Evolutionary conservation across 2,329 filamentous ascomycete species (phyloP), one percentile per base, ranked within the genome.

Genomic region (Fusarium citri): DNA sequence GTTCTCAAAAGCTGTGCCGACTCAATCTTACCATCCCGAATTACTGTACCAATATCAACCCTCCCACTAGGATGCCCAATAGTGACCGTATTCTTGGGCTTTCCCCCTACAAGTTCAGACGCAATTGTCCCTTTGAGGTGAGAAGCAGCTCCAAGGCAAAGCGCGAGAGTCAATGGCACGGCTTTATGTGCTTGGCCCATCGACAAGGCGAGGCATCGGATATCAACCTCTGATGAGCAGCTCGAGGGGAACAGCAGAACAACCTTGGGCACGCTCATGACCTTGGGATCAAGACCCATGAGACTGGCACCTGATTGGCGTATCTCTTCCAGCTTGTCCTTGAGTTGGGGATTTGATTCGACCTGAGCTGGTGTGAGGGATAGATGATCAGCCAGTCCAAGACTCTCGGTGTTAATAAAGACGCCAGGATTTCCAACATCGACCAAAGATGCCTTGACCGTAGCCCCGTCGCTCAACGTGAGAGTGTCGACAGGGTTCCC

Each of bases 391-490:
- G 79, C 83, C 1, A 78, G 30, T n/a, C 77, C 78, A 16, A 91
- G 73, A 61, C 88, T 85, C 3, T 79, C 73, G 0, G 89, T 87
- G 10, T 80, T 79, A 1, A 92, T 80, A 72, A 92, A 92, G 16
- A 90, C 83, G 48, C 86, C 87, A 0, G 90, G 90, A 69, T 91
- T 91, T 2, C 86, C 86, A 1, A 87, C 87, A 66, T 92, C 90
- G 2, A 91, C 83, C 26, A 89, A 86, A 1, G 87, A 90, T 0
- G 84, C 87, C 6, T 76, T 70, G 6, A 88, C 76, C 1, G 80
- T 82, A 10, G 59, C 72, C 6, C 76, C 76, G 15, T 77, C 77
- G 0, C 69, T 50, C 6, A 80, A 53, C 0, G 83, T 79, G 18
- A 92, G 79, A 0, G 55, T 74, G 72, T 92, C 88, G 1, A 84